phyloP scores from a whole-genome alignment of 139 green algal genomes.

The Chlorella sp. region DNA sequence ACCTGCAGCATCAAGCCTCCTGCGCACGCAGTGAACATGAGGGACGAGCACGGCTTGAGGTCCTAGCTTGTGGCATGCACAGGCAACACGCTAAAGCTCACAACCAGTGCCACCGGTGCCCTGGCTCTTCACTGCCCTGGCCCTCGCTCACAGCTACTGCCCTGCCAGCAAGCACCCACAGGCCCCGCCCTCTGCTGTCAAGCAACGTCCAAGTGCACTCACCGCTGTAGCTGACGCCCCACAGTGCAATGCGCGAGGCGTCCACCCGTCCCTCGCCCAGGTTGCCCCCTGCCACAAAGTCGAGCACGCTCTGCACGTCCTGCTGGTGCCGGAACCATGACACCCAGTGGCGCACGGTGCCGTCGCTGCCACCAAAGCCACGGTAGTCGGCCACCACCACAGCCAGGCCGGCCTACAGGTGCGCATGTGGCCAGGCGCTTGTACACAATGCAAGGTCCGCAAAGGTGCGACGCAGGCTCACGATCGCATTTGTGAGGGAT shows the following conservation, averaged over 20 bases:
- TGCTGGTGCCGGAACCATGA: constrained; percentile 9
- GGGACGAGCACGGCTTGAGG: no score
- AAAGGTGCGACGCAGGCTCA: no score
- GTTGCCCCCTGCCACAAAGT: constrained; percentile 17
- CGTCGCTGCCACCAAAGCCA: constrained; percentile 34
- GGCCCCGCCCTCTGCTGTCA: no score
- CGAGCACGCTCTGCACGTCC: constrained; percentile 31
- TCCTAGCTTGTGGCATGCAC: neutral
- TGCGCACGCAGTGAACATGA: no score
- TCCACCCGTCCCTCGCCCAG: constrained; percentile 12
- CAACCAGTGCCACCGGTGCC: neutral
- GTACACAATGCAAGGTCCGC: no score
- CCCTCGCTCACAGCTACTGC: neutral
- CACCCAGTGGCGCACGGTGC: constrained; percentile 28
- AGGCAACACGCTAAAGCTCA: neutral
- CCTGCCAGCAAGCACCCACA: no score
- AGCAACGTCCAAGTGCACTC: no score
- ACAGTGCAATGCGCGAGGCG: constrained; percentile 17
- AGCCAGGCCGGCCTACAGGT: constrained; percentile 26
- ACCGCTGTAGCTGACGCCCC: constrained; percentile 24
- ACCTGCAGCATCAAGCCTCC: no score
- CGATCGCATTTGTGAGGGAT: no score
- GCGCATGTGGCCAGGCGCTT: neutral
- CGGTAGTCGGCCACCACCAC: constrained; percentile 47
- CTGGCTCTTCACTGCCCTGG: neutral